Conservation (phyloP, 768 basidiomycete species). For the Amanita pallidorosea region DNA sequence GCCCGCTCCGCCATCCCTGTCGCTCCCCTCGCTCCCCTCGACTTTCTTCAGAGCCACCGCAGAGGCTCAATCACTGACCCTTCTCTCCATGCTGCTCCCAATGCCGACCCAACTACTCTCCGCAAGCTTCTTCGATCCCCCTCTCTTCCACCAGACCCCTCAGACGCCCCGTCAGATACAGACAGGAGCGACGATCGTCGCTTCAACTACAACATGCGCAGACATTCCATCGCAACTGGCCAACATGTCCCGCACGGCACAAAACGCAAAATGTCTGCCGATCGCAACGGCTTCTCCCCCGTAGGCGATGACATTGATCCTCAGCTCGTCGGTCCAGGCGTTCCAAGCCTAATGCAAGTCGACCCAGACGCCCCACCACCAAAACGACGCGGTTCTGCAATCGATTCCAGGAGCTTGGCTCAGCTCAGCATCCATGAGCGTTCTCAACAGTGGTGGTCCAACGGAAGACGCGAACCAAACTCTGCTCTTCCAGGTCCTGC, state of each 20-base stretch:
- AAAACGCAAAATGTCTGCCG: conserved; percentile 78
- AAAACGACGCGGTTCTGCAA: conserved; percentile 76
- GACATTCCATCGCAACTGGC: conserved; percentile 62
- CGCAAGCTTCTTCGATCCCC: conserved; percentile 54
- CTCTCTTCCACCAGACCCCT: conserved; percentile 22
- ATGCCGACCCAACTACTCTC: conserved; percentile 26
- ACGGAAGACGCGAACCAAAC: conserved; percentile 65
- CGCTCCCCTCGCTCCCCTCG: conserved; percentile 62
- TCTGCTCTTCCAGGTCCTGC: conserved; percentile 59
- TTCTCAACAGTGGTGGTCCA: conserved; percentile 42
- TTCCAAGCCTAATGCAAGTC: conserved; percentile 46
- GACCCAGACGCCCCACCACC: conserved; percentile 59
- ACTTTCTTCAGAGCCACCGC: conserved; percentile 73
- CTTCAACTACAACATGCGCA: conserved; percentile 61
- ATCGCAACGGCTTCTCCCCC: conserved; percentile 40
- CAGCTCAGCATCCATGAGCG: conserved; percentile 72
- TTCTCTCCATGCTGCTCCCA: conserved; percentile 52
- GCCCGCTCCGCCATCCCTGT: conserved; percentile 36
- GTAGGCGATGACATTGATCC: conserved; percentile 56
- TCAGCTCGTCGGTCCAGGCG: conserved; percentile 57
- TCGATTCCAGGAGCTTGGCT: conserved; percentile 69
- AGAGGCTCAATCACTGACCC: conserved; percentile 80
- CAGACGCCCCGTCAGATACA: conserved; percentile 25
- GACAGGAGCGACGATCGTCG: conserved; percentile 19
- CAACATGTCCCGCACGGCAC: conserved; percentile 47